Conservation (phyloP, 805 yeast species). For the Candida taoyuanica region DNA sequence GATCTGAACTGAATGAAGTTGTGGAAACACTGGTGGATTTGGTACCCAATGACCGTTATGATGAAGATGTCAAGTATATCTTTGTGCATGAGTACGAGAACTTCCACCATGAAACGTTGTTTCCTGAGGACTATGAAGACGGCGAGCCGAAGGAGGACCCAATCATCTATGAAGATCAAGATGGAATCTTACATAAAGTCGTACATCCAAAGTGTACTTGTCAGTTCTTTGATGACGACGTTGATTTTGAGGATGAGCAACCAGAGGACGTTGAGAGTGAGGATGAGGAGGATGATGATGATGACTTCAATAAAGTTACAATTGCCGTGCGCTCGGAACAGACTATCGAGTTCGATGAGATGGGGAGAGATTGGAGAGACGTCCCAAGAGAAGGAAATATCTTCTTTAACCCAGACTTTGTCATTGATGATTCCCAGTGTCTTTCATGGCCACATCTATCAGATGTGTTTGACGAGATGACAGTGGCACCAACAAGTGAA, state of each 20-base stretch:
- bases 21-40: slow-evolving; percentile 51
- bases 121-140: slow-evolving; percentile 25
- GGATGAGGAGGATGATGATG: slow-evolving; percentile 10
- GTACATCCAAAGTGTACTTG: slow-evolving; percentile 25
- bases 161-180: slow-evolving; percentile 27
- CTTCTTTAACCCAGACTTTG: slow-evolving; percentile 24
- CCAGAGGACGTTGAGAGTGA: too few species aligned
- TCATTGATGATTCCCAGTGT: slow-evolving; percentile 14
- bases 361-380: slow-evolving; percentile 71
- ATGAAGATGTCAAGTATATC: slow-evolving; percentile 61
- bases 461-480: slow-evolving; percentile 25
- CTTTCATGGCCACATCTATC: slow-evolving; percentile 24
- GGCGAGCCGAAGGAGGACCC: slow-evolving; percentile 31
- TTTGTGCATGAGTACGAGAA: slow-evolving; percentile 52
- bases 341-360: slow-evolving; percentile 47
- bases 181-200: slow-evolving; percentile 24
- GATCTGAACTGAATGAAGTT: slow-evolving; percentile 43
- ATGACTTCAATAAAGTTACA: slow-evolving; percentile 18
- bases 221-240: slow-evolving; percentile 23
- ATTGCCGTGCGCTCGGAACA: slow-evolving; percentile 34
- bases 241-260: slow-evolving; percentile 18
- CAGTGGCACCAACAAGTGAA: slow-evolving; percentile 24
- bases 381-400: slow-evolving; percentile 57
- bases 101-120: slow-evolving; percentile 29
- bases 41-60: slow-evolving; percentile 59